Conservation (phyloP, 371 early-diverging fungal species). For the Haplosporangium sp. region DNA sequence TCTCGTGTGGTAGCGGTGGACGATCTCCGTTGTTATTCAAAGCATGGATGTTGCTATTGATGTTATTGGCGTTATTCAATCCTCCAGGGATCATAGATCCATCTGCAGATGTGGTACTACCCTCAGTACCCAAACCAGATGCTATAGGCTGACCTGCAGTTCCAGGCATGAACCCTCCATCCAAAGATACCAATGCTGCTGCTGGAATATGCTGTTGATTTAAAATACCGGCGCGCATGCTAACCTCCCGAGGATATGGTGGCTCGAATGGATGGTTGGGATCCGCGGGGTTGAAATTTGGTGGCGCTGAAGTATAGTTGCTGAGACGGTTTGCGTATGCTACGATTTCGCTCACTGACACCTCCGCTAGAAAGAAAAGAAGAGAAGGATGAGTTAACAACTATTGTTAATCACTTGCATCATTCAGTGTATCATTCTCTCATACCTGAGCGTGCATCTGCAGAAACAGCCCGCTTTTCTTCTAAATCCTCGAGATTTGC, state of each 20-base stretch:
- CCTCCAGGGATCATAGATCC: background rate
- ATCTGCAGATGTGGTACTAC: background rate
- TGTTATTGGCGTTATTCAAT: background rate
- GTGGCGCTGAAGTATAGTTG: constrained; percentile 66
- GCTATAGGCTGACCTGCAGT: constrained; percentile 14
- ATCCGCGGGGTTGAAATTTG: constrained; percentile 60
- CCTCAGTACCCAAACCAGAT: background rate
- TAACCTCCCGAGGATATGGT: constrained; percentile 66
- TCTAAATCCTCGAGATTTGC: constrained; percentile 34
- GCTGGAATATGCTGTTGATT: constrained; percentile 56
- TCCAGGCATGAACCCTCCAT: constrained; percentile 39
- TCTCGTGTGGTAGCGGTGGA: constrained; percentile 16
- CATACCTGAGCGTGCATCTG: constrained; percentile 33
- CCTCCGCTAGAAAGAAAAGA: constrained; percentile 23
- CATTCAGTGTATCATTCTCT: background rate
- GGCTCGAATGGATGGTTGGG: constrained; percentile 62
- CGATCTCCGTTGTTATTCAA: background rate
- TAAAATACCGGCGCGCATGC: constrained; percentile 65
- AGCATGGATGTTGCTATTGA: background rate
- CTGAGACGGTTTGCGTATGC: constrained; percentile 64
- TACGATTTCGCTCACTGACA: constrained; percentile 59
- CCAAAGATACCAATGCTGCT: constrained; percentile 38
- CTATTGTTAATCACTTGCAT: background rate
- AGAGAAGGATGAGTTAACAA: background rate
- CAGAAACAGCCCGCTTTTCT: constrained; percentile 28